These are phyloP conservation scores for Penicillium bialowiezense DNA, from an alignment of 495 filamentous ascomycete genomes.

Conservation along the genomic window DNA sequence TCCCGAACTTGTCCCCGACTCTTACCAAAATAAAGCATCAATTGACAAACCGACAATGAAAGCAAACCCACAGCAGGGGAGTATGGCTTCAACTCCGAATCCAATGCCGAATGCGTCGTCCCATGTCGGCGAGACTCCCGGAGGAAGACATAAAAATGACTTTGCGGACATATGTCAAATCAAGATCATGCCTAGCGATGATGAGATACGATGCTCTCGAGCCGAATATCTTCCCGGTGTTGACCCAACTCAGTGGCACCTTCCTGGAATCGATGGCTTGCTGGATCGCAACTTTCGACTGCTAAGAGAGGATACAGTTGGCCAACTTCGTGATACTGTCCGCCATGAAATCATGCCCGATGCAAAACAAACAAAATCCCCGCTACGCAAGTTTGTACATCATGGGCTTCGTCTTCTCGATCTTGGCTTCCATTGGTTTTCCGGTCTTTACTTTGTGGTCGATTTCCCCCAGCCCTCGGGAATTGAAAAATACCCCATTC, in stretches of 20 bases:
- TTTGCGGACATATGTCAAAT: constrained; percentile 56
- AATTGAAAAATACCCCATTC: constrained; percentile 19
- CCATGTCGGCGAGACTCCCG: constrained; percentile 7
- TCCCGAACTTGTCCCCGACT: too few species aligned
- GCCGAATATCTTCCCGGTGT: constrained; percentile 59
- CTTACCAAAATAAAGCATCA: too few species aligned
- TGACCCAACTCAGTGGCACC: constrained; percentile 52
- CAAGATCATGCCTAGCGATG: constrained; percentile 58
- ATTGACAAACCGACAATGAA: too few species aligned
- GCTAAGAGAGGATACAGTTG: constrained; percentile 37
- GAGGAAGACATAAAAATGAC: constrained; percentile 65
- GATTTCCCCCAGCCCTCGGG: constrained; percentile 54
- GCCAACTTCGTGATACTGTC: constrained; percentile 35
- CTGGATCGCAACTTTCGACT: constrained; percentile 66
- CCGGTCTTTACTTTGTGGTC: constrained; percentile 54
- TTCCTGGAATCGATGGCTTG: constrained; percentile 55
- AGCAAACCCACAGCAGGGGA: too few species aligned
- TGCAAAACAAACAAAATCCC: neutral
- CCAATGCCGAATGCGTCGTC: too few species aligned
- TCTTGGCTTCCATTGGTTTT: constrained; percentile 41
- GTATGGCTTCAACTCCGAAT: too few species aligned
- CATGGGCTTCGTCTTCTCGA: constrained; percentile 29
- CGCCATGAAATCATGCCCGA: constrained; percentile 9
- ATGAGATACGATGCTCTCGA: constrained; percentile 54
- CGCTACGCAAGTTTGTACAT: constrained; percentile 36